Conservation (phyloP, 1,139 yeast genomes). For the Yamadazyma conglobata region DNA sequence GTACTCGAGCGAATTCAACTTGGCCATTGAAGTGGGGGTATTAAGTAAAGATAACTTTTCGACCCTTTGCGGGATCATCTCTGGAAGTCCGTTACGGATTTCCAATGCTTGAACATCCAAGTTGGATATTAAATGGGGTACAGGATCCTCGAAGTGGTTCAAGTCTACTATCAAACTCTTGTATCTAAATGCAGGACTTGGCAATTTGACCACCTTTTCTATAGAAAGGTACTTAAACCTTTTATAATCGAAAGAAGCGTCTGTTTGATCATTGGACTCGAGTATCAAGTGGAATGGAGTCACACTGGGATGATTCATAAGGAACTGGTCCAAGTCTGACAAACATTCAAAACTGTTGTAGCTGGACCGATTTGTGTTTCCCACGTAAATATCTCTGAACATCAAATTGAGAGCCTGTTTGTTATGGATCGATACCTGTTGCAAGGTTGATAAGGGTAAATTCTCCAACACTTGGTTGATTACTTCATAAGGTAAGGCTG, state of each 20-base stretch:
- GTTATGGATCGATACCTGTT: constrained; percentile 4
- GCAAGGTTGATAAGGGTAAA: neutral
- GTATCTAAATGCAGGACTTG: neutral
- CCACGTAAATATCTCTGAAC: constrained; percentile 4
- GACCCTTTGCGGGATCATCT: constrained; percentile 3
- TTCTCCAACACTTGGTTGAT: constrained; percentile 2
- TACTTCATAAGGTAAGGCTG: constrained; percentile 4
- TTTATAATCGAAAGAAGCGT: constrained; percentile 2
- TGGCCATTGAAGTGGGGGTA: constrained; percentile 3
- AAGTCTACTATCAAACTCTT: neutral
- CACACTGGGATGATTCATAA: constrained; percentile 4
- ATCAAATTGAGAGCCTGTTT: constrained; percentile 4
- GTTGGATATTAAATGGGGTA: neutral
- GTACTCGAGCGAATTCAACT: constrained; percentile 4
- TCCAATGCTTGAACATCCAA: constrained; percentile 5
- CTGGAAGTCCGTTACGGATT: constrained; percentile 1
- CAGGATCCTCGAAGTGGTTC: neutral
- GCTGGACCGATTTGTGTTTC: neutral
- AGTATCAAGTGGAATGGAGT: constrained; percentile 6
- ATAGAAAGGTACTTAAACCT: constrained; percentile 8
- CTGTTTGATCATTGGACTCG: constrained; percentile 3
- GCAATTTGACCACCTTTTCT: neutral
- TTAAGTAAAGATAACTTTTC: constrained; percentile 5
- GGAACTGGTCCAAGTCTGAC: constrained; percentile 2
- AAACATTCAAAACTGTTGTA: constrained; percentile 3